phyloP scores from a whole-genome alignment of 352 stramenopile genomes.

The Phytophthora foliorum region DNA sequence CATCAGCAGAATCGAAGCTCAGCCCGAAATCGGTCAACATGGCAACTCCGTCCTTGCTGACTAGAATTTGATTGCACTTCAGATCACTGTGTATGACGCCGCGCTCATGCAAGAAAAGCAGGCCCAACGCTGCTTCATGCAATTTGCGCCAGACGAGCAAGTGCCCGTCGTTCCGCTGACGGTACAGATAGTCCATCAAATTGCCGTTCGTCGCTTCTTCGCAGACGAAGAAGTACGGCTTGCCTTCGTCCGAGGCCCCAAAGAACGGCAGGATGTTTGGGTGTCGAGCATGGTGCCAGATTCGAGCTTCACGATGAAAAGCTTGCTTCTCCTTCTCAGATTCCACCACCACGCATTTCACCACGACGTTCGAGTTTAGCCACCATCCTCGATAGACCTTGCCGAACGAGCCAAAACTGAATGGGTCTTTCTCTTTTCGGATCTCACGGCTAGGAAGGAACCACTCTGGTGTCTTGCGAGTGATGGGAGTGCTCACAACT shows the following conservation, averaged over 20 bases:
- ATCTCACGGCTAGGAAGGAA: slow-evolving; percentile 25
- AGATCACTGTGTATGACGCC: slow-evolving; percentile 20
- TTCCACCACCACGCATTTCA: slow-evolving; percentile 15
- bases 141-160: slow-evolving; percentile 18
- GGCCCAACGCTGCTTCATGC: slow-evolving; percentile 12
- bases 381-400: slow-evolving; percentile 26
- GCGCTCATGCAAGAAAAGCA: slow-evolving; percentile 21
- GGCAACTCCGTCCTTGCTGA: slow-evolving; percentile 18
- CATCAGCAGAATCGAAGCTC: slow-evolving; percentile 20
- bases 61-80: slow-evolving; percentile 22
- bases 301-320: slow-evolving; percentile 15
- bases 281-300: slow-evolving; percentile 25
- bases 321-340: slow-evolving; percentile 16
- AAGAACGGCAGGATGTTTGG: slow-evolving; percentile 32
- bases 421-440: slow-evolving; percentile 18
- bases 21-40: slow-evolving; percentile 27
- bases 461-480: slow-evolving; percentile 9
- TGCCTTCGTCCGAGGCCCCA: slow-evolving; percentile 18
- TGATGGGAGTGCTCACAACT: neutral
- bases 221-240: slow-evolving; percentile 23
- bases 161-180: neutral
- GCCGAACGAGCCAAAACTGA: slow-evolving; percentile 22
- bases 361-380: slow-evolving; percentile 17
- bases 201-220: slow-evolving; percentile 18
- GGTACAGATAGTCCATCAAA: slow-evolving; percentile 16